Base-by-base conservation (phyloP, 768 basidiomycete species). In the Omphalotus guepiniiformis region DNA sequence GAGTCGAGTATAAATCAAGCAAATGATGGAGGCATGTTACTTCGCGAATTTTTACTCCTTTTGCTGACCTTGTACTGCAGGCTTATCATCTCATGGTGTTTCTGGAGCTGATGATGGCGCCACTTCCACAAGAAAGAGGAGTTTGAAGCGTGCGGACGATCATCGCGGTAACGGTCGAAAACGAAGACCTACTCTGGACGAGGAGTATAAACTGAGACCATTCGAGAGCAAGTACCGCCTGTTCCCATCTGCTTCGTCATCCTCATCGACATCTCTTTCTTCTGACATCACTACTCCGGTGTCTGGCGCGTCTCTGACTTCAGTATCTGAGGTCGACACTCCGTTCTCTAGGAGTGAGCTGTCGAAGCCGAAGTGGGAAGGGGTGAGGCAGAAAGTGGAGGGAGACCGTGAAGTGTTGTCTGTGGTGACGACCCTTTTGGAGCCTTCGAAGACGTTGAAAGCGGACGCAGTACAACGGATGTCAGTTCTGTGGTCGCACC, bases 401-500 rank as follows among this genome's bases (percentile, higher is more conserved):
- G 39, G 21, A 13, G n/a, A 26, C n/a, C 23, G 19, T 30, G 22
- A 41, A 12, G 29, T 34, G 6, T 19, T 41, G 15, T 42, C 48
- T 41, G 30, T 42, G 27, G n/a, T 42, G 8, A 21, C 39, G 23
- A 13, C 18, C 8, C 48, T 49, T 26, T 29, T 41, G 39, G 40
- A 49, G 28, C 23, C 48, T 3, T 39, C 46, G n/a, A 41, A 41
- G 38, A 26, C 18, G 21, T 32, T 41, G 9, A 41, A 26, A 16
- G 39, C 39, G 11, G 16, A 16, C 30, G 27, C 37, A 5, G 29
- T 19, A 28, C 37, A 42, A 19, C 22, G 48, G 29, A 49, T 49
- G 48, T 49, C 48, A 1, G 27, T 49, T 29, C 22, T 49, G 15
- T 49, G 48, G 48, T 42, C 39, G 6, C 48, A 49, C 22, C 39